Percentiles rank a stretch among this genome's conserved stretches.
Evolutionary conservation across 495 filamentous ascomycete species (phyloP).

Genomic region (Penicillium tannophilum): DNA sequence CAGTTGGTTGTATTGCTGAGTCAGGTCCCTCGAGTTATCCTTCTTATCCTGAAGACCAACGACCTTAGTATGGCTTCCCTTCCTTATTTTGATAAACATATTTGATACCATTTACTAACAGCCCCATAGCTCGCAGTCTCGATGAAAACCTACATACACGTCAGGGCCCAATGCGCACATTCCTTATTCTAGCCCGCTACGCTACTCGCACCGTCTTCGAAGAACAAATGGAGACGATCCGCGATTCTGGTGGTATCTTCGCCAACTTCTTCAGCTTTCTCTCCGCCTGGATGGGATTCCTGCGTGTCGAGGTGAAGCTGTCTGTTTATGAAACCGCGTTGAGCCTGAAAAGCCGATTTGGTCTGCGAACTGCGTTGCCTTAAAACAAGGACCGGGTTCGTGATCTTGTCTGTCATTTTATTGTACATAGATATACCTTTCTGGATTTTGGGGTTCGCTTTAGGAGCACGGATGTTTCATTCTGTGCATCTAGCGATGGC

Average conservation of each 20-base stretch:
- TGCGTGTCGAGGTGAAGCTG: slow-evolving; percentile 66
- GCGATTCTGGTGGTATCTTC: slow-evolving; percentile 57
- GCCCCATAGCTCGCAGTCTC: slow-evolving; percentile 68
- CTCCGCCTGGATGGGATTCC: slow-evolving; percentile 57
- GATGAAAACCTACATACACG: slow-evolving; percentile 93
- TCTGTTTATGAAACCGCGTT: slow-evolving; percentile 60
- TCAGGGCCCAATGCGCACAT: slow-evolving; percentile 83
- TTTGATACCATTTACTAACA: slow-evolving; percentile 16
- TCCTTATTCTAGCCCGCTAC: slow-evolving; percentile 92
- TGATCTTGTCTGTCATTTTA: slow-evolving; percentile 5
- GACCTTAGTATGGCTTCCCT: slow-evolving; percentile 69
- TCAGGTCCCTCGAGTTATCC: slow-evolving; percentile 85
- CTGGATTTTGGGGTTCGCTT: slow-evolving; percentile 12
- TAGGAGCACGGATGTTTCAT: slow-evolving; percentile 29
- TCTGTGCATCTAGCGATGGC: slow-evolving; percentile 41
- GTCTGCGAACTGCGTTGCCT: slow-evolving; percentile 22
- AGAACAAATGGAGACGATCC: slow-evolving; percentile 77
- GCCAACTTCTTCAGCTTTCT: slow-evolving; percentile 57
- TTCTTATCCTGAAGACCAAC: slow-evolving; percentile 97
- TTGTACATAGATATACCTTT: slow-evolving; percentile 19
- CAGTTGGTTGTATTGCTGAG: slow-evolving; percentile 87
- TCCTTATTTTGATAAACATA: neutral
- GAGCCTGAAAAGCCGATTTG: slow-evolving; percentile 47
- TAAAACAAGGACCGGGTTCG: slow-evolving; percentile 1
- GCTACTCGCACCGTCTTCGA: slow-evolving; percentile 86